These are phyloP conservation scores for Shiraia sp. DNA, from an alignment of 2,329 filamentous ascomycete genomes.

Conservation along the genomic window DNA sequence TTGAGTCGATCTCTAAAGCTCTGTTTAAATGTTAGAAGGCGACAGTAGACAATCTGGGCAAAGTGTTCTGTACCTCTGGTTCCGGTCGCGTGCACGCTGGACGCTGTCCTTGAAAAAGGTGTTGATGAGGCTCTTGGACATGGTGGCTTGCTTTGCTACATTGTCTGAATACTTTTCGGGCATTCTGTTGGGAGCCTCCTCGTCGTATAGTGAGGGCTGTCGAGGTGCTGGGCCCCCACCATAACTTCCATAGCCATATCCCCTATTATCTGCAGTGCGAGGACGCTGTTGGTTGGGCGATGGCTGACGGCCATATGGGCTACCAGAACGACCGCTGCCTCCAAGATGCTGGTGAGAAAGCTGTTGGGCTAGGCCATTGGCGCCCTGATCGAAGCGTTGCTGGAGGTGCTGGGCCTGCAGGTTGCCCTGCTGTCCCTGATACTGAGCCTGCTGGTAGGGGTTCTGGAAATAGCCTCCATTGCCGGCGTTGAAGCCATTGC, in stretches of 20 bases:
- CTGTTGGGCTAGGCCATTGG: slow-evolving; percentile 90
- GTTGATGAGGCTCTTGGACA: slow-evolving; percentile 67
- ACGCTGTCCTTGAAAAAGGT: slow-evolving; percentile 98
- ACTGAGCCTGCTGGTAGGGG: slow-evolving; percentile 50
- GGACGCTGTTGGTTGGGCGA: slow-evolving; percentile 76
- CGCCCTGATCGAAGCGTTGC: slow-evolving; percentile 72
- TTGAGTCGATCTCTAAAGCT: slow-evolving; percentile 88
- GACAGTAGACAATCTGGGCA: not conserved
- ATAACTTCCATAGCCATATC: slow-evolving; percentile 65
- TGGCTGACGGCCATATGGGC: slow-evolving; percentile 69
- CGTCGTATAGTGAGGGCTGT: slow-evolving; percentile 59
- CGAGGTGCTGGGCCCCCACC: slow-evolving; percentile 69
- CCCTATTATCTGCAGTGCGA: slow-evolving; percentile 75
- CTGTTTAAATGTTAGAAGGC: slow-evolving; percentile 53
- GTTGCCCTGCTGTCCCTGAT: slow-evolving; percentile 55
- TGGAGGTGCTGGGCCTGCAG: slow-evolving; percentile 56
- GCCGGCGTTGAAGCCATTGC: slow-evolving; percentile 43
- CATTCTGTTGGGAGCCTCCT: slow-evolving; percentile 74
- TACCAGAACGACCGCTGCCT: slow-evolving; percentile 67
- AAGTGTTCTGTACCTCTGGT: slow-evolving; percentile 72
- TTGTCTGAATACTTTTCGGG: slow-evolving; percentile 88
- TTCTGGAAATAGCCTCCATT: slow-evolving; percentile 56
- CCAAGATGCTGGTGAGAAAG: slow-evolving; percentile 95
- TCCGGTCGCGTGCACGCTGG: slow-evolving; percentile 90
- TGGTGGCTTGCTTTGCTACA: slow-evolving; percentile 72